Evolutionary conservation across 371 early-diverging fungal genomes (phyloP).

Genomic region (Actinomortierella wolfii): DNA sequence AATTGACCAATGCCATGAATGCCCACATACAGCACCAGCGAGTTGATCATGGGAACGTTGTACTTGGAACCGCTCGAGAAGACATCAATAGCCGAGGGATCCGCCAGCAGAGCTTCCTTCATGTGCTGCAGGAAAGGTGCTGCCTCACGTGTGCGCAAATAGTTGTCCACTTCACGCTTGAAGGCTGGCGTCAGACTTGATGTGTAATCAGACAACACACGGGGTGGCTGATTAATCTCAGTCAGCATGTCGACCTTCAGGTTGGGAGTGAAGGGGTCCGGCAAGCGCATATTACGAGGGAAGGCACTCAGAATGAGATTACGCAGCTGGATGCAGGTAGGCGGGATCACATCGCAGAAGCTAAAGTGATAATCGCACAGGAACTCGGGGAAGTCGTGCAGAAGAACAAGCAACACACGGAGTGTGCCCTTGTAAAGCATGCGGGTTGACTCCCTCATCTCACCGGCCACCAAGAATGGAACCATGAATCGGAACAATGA

Average conservation of each 20-base stretch:
- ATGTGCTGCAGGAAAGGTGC: constrained; percentile 66
- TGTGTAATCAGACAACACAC: constrained; percentile 84
- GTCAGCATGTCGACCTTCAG: constrained; percentile 91
- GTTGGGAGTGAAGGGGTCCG: constrained; percentile 96
- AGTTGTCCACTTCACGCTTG: constrained; percentile 76
- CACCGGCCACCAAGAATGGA: constrained; percentile 77
- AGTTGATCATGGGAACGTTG: constrained; percentile 83
- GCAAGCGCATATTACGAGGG: constrained; percentile 94
- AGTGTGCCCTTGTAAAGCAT: constrained; percentile 89
- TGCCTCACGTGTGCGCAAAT: constrained; percentile 67
- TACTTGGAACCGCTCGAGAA: constrained; percentile 60
- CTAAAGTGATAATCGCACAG: constrained; percentile 91
- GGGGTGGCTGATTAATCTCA: constrained; percentile 84
- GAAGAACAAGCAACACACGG: constrained; percentile 88
- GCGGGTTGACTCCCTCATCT: constrained; percentile 77
- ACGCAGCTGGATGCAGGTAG: constrained; percentile 92
- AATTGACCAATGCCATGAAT: constrained; percentile 74
- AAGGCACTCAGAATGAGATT: constrained; percentile 95
- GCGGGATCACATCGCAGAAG: constrained; percentile 92
- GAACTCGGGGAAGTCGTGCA: constrained; percentile 98
- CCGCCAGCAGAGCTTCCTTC: constrained; percentile 49
- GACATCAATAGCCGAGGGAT: constrained; percentile 25
- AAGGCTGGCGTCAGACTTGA: constrained; percentile 60
- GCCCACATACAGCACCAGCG: constrained; percentile 89
- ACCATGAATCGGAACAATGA: constrained; percentile 84